A percentile compares a stretch with the other conserved stretches of the same genome.
phyloP scores from a whole-genome alignment of 257 asterid species.

The Ajuga chamaepitys region DNA sequence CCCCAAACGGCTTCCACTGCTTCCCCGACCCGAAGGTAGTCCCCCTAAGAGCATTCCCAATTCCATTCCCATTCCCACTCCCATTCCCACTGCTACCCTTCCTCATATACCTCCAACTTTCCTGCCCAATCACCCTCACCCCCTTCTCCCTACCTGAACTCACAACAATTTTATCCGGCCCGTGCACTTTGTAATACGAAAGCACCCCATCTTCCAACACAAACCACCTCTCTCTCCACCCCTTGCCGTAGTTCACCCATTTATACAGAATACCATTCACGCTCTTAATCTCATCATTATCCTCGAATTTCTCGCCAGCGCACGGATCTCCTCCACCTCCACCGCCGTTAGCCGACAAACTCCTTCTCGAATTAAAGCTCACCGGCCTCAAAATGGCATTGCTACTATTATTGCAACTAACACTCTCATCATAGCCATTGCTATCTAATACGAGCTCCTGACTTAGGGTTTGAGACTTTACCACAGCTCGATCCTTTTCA shows the following conservation, averaged over 20 bases:
- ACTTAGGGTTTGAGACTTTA: slow-evolving; percentile 57
- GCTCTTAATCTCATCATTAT: slow-evolving; percentile 40
- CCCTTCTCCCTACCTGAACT: slow-evolving; percentile 61
- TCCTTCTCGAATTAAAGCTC: slow-evolving; percentile 55
- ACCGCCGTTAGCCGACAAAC: slow-evolving; percentile 45
- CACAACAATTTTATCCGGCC: slow-evolving; percentile 79
- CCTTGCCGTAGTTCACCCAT: slow-evolving; percentile 98
- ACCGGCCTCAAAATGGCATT: slow-evolving; percentile 30
- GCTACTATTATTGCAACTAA: slow-evolving; percentile 7
- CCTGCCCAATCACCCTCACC: slow-evolving; percentile 76
- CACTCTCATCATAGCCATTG: slow-evolving; percentile 15
- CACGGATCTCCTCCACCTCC: slow-evolving; percentile 31
- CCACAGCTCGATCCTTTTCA: slow-evolving; percentile 70
- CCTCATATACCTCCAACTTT: slow-evolving; percentile 85
- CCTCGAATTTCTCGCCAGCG: slow-evolving; percentile 27
- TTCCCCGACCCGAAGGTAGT: slow-evolving; percentile 38
- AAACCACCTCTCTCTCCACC: slow-evolving; percentile 97
- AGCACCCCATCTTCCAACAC: slow-evolving; percentile 94
- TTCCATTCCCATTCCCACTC: slow-evolving; percentile 25
- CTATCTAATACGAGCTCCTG: slow-evolving; percentile 41
- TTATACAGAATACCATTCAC: slow-evolving; percentile 76
- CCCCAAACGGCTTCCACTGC: slow-evolving; percentile 83
- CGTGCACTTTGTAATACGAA: slow-evolving; percentile 91
- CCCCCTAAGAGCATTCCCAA: slow-evolving; percentile 20
- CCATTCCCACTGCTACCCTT: slow-evolving; percentile 44